Evolutionary conservation across 2,329 filamentous ascomycete species (phyloP), one percentile per base, ranked within the genome.

Genomic region (Pezicula radicicola): DNA sequence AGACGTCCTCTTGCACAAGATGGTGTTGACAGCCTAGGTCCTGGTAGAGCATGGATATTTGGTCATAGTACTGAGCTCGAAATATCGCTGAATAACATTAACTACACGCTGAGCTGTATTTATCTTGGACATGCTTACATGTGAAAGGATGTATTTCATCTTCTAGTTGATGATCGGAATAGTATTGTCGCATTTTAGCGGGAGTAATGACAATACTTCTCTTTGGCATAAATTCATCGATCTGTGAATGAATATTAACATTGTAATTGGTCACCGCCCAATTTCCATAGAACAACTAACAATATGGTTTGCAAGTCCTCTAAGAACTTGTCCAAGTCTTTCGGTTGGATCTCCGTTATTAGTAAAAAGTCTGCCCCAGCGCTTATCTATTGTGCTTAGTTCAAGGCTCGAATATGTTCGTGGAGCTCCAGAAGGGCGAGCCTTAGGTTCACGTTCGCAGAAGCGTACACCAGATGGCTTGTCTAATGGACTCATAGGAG

Each of bases 311-410:
- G 89, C 89, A 51, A 96, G 74, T 0, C 89, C 89, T 50, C 84
- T 77, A 46, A 95, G 71, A 37, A 94, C 84, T 57, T 91, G 81
- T 0, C 81, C 80, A 15, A 93, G 75, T 48, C 89, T 77, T 45
- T 76, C 69, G 0, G 89, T 92, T 1, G 88, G 83, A 51, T 79
- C 77, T 0, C 85, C 87, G 27, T 84, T 75, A 3, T 76, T 72
- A 44, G 88, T 83, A 64, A 95, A 95, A 3, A 96, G 68, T 9
- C 75, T 76, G 6, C 89, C 87, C 91, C 91, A 96, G 64, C 85
- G 85, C 64, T 80, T 81, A 65, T 92, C 88, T 27, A 88, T 68
- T 2, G 80, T 79, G 1, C 80, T 84, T 55, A 77, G 66, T 53
- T 83, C 80, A 30, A 70, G 62, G 2, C 51, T 61, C 7, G 64